Evolutionary conservation across 495 filamentous ascomycete species (phyloP).

Genomic region (Podospora pseudoanserina): DNA sequence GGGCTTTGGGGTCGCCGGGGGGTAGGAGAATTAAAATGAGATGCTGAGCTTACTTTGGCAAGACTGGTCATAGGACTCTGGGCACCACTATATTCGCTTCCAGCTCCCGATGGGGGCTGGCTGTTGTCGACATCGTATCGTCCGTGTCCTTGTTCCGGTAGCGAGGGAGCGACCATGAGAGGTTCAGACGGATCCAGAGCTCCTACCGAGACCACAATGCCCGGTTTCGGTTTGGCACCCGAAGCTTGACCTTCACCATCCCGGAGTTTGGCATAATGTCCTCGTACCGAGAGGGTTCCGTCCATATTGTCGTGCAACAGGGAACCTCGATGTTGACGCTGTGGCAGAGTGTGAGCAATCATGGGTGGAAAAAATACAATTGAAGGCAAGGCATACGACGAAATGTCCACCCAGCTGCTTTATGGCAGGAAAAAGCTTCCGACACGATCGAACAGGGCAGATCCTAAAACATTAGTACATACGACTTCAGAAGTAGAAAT

Average conservation of each 20-base stretch:
- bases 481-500: neutral
- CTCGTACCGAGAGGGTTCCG: conserved; percentile 32
- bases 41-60: neutral
- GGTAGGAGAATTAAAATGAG: too few species aligned
- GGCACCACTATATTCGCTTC: neutral
- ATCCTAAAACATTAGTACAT: neutral
- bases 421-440: conserved; percentile 7
- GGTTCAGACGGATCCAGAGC: conserved; percentile 3
- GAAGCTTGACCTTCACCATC: neutral
- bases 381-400: conserved; percentile 11
- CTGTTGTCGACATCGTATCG: neutral
- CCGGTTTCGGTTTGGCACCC: conserved; percentile 2
- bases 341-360: neutral
- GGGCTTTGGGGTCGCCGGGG: neutral
- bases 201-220: conserved; percentile 21
- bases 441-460: conserved; percentile 25
- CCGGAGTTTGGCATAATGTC: conserved; percentile 13
- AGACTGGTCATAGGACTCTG: neutral
- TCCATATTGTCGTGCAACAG: conserved; percentile 37
- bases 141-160: neutral
- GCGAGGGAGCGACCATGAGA: neutral
- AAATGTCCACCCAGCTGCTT: conserved; percentile 23
- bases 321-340: conserved; percentile 24
- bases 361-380: neutral
- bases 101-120: neutral